A percentile compares a stretch with the other conserved stretches of the same genome.
phyloP scores from a whole-genome alignment of 805 yeast genomes.

The Schwanniomyces occidentalis region DNA sequence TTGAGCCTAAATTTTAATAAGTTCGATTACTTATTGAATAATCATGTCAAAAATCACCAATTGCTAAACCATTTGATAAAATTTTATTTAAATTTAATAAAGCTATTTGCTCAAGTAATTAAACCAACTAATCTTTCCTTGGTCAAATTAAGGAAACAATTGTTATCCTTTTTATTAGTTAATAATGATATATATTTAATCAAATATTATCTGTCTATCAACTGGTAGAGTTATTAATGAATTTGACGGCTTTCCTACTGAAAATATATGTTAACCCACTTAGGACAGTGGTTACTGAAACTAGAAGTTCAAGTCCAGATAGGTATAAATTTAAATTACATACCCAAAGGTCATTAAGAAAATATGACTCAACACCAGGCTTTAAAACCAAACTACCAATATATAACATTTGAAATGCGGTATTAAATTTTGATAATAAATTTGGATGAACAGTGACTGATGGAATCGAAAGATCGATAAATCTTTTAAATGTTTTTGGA shows the following conservation, averaged over 20 bases:
- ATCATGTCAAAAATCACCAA: constrained; percentile 1
- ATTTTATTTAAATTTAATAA: constrained; percentile 5
- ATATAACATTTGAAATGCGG: constrained; percentile 90
- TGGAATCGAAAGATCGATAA: constrained; percentile 75
- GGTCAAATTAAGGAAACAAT: constrained; percentile 4
- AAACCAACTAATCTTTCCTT: neutral
- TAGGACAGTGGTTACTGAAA: constrained; percentile 61
- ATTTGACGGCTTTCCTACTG: constrained; percentile 66
- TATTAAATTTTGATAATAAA: constrained; percentile 80
- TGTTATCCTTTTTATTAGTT: constrained; percentile 18
- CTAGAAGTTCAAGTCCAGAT: constrained; percentile 27
- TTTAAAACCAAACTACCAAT: constrained; percentile 51
- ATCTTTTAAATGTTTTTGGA: constrained; percentile 71
- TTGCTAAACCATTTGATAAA: constrained; percentile 3
- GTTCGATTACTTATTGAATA: neutral
- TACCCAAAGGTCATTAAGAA: constrained; percentile 12
- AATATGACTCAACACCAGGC: constrained; percentile 29
- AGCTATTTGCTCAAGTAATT: neutral
- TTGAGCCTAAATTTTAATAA: constrained; percentile 1
- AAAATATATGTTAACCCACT: constrained; percentile 81
- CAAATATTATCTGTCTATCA: constrained; percentile 7
- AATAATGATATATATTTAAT: constrained; percentile 15
- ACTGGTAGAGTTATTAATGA: constrained; percentile 25
- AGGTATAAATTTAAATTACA: constrained; percentile 14
- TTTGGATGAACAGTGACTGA: constrained; percentile 90